A percentile compares a stretch with the other conserved stretches of the same genome.
Evolutionary conservation across 441 rosid genomes (phyloP).

Genomic region (Erodium chrysanthum): DNA sequence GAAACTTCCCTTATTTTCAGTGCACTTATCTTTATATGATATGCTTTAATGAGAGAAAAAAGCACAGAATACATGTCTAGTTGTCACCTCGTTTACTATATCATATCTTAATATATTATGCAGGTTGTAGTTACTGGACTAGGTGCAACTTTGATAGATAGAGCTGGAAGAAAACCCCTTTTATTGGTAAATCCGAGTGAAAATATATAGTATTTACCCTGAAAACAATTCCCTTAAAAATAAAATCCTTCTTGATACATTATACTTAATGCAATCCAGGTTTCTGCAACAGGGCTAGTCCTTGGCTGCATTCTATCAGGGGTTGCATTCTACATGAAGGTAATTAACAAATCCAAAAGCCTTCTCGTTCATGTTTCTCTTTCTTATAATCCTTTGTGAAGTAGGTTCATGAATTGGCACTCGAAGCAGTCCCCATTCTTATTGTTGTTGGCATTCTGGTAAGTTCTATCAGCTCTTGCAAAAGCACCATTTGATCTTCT

Average conservation of each 20-base stretch:
- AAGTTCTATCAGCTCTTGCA: conserved; percentile 18
- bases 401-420: conserved; percentile 37
- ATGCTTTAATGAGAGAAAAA: not conserved
- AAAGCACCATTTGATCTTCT: not conserved
- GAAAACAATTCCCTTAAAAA: not conserved
- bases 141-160: conserved; percentile 38
- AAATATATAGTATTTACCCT: not conserved
- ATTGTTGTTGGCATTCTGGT: conserved; percentile 77
- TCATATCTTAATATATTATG: not conserved
- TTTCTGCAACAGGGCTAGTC: conserved; percentile 27
- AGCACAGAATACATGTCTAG: no score
- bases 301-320: conserved; percentile 4
- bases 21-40: not conserved
- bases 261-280: conserved; percentile 16
- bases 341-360: conserved; percentile 11
- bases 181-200: conserved; percentile 22
- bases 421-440: conserved; percentile 49
- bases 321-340: conserved; percentile 50
- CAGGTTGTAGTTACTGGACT: conserved; percentile 28
- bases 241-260: not conserved
- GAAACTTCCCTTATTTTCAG: not conserved
- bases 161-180: conserved; percentile 57
- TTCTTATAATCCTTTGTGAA: conserved; percentile 1
- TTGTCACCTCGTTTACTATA: not conserved
- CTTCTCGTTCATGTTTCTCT: not conserved